A percentile compares a stretch with the other conserved stretches of the same genome.
phyloP scores from a whole-genome alignment of 139 green algal genomes.

The Astrephomene gubernaculifera region DNA sequence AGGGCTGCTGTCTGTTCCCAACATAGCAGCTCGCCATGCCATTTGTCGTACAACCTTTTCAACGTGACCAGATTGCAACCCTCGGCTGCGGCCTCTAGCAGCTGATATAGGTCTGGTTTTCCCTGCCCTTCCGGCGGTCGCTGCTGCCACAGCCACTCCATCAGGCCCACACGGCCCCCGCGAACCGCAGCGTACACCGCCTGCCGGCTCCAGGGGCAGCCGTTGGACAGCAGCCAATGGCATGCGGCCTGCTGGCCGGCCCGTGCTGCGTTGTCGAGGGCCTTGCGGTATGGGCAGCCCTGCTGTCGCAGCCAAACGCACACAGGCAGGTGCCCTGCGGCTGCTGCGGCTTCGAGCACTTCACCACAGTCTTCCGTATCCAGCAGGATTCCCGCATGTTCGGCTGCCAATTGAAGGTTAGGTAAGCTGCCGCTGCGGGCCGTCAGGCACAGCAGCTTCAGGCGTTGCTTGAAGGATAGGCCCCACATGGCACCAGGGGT shows the following conservation, averaged over 20 bases:
- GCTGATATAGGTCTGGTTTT: neutral
- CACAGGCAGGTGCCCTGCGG: neutral
- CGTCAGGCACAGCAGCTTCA: neutral
- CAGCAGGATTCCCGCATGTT: too few species aligned
- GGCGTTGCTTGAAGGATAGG: neutral
- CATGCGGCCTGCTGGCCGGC: neutral
- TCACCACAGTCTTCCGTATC: too few species aligned
- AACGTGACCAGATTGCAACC: conserved; percentile 9
- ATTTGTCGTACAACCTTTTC: neutral
- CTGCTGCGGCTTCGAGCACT: neutral
- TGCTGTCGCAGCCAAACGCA: neutral
- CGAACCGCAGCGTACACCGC: neutral
- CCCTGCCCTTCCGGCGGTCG: too few species aligned
- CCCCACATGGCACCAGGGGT: neutral
- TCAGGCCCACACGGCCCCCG: neutral
- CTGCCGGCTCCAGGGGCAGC: neutral
- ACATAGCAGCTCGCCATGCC: too few species aligned
- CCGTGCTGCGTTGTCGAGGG: neutral
- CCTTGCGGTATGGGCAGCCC: neutral
- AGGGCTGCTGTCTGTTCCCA: neutral
- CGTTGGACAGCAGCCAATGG: neutral
- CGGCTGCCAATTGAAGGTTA: too few species aligned
- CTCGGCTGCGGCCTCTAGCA: neutral
- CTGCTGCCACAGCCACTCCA: neutral
- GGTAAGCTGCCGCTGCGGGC: neutral